These are phyloP conservation scores for Metarhizium robertsii DNA, from an alignment of 2,329 filamentous ascomycete genomes.

Conservation along the genomic window DNA sequence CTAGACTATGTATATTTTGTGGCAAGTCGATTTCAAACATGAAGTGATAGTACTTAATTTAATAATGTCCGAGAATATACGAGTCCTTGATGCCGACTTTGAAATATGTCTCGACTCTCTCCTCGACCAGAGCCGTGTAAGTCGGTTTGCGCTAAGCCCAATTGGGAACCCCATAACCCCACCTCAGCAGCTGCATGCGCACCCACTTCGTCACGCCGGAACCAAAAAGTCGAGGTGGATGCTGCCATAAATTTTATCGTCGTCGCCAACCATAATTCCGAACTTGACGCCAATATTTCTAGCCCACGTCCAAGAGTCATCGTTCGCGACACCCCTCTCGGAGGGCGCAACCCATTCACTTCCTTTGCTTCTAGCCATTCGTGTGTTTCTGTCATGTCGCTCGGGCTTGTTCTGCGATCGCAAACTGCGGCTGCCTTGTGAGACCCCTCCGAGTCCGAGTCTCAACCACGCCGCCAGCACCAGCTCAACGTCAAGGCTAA, in stretches of 20 bases:
- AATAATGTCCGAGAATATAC: too few relatives aligned
- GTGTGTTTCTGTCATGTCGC: neutral
- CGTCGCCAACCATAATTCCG: neutral
- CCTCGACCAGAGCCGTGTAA: neutral
- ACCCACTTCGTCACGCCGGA: too few relatives aligned
- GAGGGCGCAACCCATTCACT: neutral
- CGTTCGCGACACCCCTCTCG: neutral
- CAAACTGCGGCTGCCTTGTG: neutral
- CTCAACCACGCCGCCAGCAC: neutral
- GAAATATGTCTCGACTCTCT: too few relatives aligned
- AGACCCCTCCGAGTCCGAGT: neutral
- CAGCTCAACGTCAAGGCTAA: neutral
- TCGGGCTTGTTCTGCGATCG: neutral
- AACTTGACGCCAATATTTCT: neutral
- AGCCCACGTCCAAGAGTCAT: neutral
- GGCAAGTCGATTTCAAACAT: too few relatives aligned
- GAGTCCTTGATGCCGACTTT: too few relatives aligned
- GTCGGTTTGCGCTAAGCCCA: neutral
- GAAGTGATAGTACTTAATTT: too few relatives aligned
- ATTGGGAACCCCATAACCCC: neutral
- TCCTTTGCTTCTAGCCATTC: neutral
- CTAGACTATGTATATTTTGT: too few relatives aligned
- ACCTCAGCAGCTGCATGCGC: too few relatives aligned
- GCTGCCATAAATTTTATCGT: neutral
- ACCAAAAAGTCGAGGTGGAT: neutral